These are phyloP conservation scores for Ochetophila trinervis DNA, from an alignment of 306 rosid genomes.

Conservation along the genomic window DNA sequence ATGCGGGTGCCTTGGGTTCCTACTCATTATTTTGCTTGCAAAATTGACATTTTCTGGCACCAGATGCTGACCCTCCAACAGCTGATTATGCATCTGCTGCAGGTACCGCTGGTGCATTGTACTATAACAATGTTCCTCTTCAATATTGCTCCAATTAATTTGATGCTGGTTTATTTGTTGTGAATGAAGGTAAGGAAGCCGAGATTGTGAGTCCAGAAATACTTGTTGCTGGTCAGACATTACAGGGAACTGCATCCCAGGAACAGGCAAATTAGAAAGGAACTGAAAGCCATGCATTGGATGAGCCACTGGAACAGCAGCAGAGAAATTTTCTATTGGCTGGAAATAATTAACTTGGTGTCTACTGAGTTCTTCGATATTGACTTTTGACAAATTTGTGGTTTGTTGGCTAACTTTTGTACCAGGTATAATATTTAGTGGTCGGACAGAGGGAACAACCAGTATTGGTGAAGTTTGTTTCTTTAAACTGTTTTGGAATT, in stretches of 20 bases:
- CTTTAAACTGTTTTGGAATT: conserved; percentile 14
- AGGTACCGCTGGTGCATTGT: conserved; percentile 29
- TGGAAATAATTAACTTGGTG: conserved; percentile 17
- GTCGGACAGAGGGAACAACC: conserved; percentile 26
- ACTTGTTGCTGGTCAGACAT: conserved; percentile 39
- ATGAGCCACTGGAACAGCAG: conserved; percentile 25
- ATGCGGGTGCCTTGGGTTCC: conserved; percentile 28
- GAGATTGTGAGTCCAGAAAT: conserved; percentile 24
- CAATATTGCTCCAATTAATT: conserved; percentile 40
- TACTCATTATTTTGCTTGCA: conserved; percentile 15
- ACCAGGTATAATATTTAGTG: conserved; percentile 24
- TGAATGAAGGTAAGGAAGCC: conserved; percentile 26
- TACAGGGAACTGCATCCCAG: conserved; percentile 39
- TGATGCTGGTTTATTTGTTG: conserved; percentile 35
- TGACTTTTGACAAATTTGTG: conserved; percentile 23
- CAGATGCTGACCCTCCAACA: conserved; percentile 34
- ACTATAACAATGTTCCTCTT: conserved; percentile 28
- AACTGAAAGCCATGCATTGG: conserved; percentile 28
- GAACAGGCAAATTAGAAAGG: conserved; percentile 33
- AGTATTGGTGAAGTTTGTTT: conserved; percentile 20
- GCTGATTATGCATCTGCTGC: conserved; percentile 40
- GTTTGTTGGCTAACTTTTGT: conserved; percentile 30
- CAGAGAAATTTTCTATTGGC: conserved; percentile 19
- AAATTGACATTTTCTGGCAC: conserved; percentile 35
- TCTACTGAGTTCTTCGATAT: conserved; percentile 31